Base-by-base conservation (phyloP, 805 yeast species). In the Kodamaea jinghongensis region DNA sequence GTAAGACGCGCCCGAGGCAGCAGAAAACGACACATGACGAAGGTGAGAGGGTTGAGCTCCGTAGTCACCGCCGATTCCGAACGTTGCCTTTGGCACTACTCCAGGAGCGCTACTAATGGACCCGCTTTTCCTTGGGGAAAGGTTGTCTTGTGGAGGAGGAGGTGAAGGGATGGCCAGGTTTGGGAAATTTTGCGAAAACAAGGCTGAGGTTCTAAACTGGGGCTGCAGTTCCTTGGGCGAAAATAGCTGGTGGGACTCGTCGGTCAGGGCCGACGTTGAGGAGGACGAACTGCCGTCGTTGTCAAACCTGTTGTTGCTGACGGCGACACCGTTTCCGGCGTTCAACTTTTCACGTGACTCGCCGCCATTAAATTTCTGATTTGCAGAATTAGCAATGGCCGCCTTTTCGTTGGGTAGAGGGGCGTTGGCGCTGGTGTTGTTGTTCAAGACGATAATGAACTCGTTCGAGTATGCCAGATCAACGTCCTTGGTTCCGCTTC, bases 1-100 rank as follows among this genome's bases (percentile, higher is more conserved):
- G 52, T 83, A 82, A 0, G 86, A 75, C 5, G 71, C 59, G 1
- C 82, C 76, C 10, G 80, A 67, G 1, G 83, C 78, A 0, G 88
- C 88, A 3, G 81, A 75, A 52, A 77, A 80, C n/a, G 85, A 80
- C 6, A 72, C 74, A 55, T 76, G 81, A 12, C 81, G 65, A 30
- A 36, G 39, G 13, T 36, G 39, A 17, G 63, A 42, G 20, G 42
- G 50, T 34, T 27, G 45, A 29, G 7, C 22, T 16, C 23, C 20
- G 33, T 36, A 36, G 10, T 20, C 27, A 26, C 31, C 39, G 16
- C 39, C 39, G 8, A 36, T 36, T 6, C 39, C 39, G 20, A 29
- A 39, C 23, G 35, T 31, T 3, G 39, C 38, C 31, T 17, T 38
- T 38, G 41, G 22, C 12, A 31, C 27, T 14, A 12, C 28, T 17